These are phyloP conservation scores for Kwoniella sp. DNA, from an alignment of 768 basidiomycete genomes.

Conservation along the genomic window DNA sequence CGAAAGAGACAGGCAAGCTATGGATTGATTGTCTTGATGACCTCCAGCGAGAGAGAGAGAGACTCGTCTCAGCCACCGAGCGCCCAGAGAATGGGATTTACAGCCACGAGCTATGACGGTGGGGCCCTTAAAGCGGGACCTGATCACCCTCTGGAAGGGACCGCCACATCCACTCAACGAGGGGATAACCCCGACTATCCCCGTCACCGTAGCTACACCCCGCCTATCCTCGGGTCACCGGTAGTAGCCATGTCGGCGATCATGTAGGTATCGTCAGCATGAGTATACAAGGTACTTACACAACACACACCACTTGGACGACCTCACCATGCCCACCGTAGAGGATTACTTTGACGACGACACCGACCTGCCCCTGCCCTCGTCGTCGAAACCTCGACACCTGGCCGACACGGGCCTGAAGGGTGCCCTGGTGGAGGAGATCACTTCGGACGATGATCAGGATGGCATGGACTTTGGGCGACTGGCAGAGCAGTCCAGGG, in stretches of 20 bases:
- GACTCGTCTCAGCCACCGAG: too few species aligned
- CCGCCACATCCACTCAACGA: too few species aligned
- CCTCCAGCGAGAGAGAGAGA: too few species aligned
- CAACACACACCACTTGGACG: not conserved
- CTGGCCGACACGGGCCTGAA: conserved; percentile 64
- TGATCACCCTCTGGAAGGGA: too few species aligned
- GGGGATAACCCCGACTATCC: conserved; percentile 4
- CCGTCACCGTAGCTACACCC: not conserved
- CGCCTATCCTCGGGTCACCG: not conserved
- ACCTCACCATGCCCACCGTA: conserved; percentile 58
- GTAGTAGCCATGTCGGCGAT: too few species aligned
- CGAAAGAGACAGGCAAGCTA: not conserved
- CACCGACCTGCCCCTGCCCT: conserved; percentile 79
- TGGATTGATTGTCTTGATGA: not conserved
- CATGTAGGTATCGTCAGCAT: not conserved
- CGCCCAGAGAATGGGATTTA: too few species aligned
- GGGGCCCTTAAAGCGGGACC: too few species aligned
- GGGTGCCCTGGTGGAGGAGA: conserved; percentile 76
- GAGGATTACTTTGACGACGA: conserved; percentile 87
- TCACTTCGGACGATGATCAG: conserved; percentile 62
- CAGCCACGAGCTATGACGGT: too few species aligned
- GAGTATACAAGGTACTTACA: not conserved
- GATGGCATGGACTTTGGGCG: conserved; percentile 41
- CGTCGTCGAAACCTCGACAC: conserved; percentile 30
- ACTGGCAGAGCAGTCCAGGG: conserved; percentile 38